Percentiles rank a stretch among this genome's conserved stretches.
These are phyloP conservation scores for Globisporangium acanthophoron DNA, from an alignment of 352 stramenopile genomes.

Conservation along the genomic window DNA sequence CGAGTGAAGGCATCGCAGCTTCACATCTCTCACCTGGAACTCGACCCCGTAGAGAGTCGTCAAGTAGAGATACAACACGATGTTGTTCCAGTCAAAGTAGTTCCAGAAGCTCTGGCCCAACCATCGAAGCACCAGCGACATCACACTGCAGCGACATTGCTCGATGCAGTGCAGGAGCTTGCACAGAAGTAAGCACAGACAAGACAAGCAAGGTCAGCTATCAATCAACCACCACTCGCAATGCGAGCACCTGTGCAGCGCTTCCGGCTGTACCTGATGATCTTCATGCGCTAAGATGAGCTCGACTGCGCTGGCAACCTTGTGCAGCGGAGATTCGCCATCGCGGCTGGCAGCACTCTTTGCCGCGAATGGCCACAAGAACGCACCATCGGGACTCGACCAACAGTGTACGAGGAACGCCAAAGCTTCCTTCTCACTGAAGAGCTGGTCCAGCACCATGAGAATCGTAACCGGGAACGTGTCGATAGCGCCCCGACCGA, in stretches of 20 bases:
- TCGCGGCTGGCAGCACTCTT: not conserved
- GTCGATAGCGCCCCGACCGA: slow-evolving; percentile 37
- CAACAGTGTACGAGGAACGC: slow-evolving; percentile 25
- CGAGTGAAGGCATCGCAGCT: too few relatives aligned
- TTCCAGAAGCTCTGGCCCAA: slow-evolving; percentile 63
- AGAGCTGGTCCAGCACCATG: slow-evolving; percentile 44
- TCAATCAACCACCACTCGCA: not conserved
- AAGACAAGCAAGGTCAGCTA: not conserved
- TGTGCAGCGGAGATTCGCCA: not conserved
- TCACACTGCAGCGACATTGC: slow-evolving; percentile 40
- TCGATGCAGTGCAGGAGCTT: slow-evolving; percentile 40
- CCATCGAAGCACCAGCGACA: slow-evolving; percentile 43
- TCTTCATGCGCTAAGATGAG: slow-evolving; percentile 41
- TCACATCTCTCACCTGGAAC: slow-evolving; percentile 34
- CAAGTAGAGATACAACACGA: slow-evolving; percentile 47
- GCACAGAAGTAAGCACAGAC: not conserved
- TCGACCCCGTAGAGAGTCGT: slow-evolving; percentile 50
- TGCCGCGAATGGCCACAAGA: slow-evolving; percentile 30
- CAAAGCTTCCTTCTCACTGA: slow-evolving; percentile 27
- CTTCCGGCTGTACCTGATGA: slow-evolving; percentile 29
- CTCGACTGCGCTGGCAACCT: slow-evolving; percentile 36
- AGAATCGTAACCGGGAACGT: slow-evolving; percentile 48
- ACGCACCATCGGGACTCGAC: slow-evolving; percentile 15
- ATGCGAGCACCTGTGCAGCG: too few relatives aligned
- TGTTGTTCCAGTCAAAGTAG: slow-evolving; percentile 59